Percentiles rank a stretch among this genome's conserved stretches.
Evolutionary conservation across 371 early-diverging fungal species (phyloP).

Genomic region (Conidiobolus coronatus): DNA sequence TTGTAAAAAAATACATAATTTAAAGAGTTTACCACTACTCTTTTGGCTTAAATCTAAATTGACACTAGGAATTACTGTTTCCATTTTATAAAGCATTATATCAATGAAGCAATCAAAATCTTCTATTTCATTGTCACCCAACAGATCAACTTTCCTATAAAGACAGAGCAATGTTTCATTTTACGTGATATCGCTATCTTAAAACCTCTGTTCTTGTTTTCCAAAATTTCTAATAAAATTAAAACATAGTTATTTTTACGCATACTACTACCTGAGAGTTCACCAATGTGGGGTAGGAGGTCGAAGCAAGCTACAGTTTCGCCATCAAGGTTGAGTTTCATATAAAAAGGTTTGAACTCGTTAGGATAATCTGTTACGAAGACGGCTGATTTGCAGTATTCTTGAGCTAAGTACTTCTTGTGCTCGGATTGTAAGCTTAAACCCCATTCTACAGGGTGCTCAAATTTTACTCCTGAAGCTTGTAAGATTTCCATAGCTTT

Average conservation of each 20-base stretch:
- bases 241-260: slow-evolving; percentile 57
- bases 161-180: too few relatives aligned
- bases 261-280: slow-evolving; percentile 74
- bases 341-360: slow-evolving; percentile 74
- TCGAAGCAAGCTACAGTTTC: slow-evolving; percentile 71
- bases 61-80: too few relatives aligned
- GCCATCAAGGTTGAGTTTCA: slow-evolving; percentile 36
- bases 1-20: too few relatives aligned
- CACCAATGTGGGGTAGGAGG: slow-evolving; percentile 73
- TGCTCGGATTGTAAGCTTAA: slow-evolving; percentile 62
- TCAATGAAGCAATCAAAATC: too few relatives aligned
- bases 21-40: too few relatives aligned
- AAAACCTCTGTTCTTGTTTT: too few relatives aligned
- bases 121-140: too few relatives aligned
- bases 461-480: slow-evolving; percentile 14
- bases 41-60: too few relatives aligned
- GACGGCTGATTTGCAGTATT: slow-evolving; percentile 43
- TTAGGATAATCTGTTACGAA: slow-evolving; percentile 82
- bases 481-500: slow-evolving; percentile 55
- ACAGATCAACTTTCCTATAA: too few relatives aligned
- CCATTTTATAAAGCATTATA: too few relatives aligned
- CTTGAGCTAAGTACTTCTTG: slow-evolving; percentile 56
- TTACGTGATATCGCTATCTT: too few relatives aligned
- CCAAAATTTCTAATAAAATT: too few relatives aligned
- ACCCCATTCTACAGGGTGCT: slow-evolving; percentile 54